phyloP scores from a whole-genome alignment of 805 yeast genomes.

The Grigorovia jiainica region DNA sequence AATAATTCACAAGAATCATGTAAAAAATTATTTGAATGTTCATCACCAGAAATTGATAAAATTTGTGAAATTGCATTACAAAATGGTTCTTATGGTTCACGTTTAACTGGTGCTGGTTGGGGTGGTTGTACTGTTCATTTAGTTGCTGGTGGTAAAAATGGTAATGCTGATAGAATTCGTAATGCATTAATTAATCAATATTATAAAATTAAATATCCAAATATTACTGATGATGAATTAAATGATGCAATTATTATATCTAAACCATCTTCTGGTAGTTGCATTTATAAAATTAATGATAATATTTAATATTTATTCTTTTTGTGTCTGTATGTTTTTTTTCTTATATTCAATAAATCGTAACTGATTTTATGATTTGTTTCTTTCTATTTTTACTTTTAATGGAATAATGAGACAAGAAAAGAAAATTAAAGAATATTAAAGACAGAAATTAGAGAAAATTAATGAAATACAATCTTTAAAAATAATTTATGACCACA shows the following conservation, averaged over 20 bases:
- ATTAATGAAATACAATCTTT: no score
- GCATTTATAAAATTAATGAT: slow-evolving; percentile 9
- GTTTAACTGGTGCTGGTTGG: slow-evolving; percentile 76
- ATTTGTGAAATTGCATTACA: slow-evolving; percentile 44
- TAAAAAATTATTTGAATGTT: slow-evolving; percentile 40
- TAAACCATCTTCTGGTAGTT: slow-evolving; percentile 47
- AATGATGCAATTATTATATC: slow-evolving; percentile 45
- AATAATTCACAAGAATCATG: slow-evolving; percentile 51
- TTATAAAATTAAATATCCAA: slow-evolving; percentile 41
- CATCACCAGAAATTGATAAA: slow-evolving; percentile 44
- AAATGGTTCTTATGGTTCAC: slow-evolving; percentile 57
- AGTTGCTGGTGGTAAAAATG: slow-evolving; percentile 27
- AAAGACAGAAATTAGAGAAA: no score
- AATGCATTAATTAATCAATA: slow-evolving; percentile 43
- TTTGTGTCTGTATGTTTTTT: no score
- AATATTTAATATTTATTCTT: no score
- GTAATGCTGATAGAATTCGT: slow-evolving; percentile 28
- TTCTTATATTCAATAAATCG: no score
- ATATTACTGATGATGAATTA: slow-evolving; percentile 36
- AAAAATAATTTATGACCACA: no score
- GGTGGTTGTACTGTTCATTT: slow-evolving; percentile 66
- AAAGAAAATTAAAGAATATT: no score
- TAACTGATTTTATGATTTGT: no score
- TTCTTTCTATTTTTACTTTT: no score
- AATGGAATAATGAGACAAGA: no score